phyloP scores from a whole-genome alignment of 805 yeast genomes.

The Starmera pachycereana region DNA sequence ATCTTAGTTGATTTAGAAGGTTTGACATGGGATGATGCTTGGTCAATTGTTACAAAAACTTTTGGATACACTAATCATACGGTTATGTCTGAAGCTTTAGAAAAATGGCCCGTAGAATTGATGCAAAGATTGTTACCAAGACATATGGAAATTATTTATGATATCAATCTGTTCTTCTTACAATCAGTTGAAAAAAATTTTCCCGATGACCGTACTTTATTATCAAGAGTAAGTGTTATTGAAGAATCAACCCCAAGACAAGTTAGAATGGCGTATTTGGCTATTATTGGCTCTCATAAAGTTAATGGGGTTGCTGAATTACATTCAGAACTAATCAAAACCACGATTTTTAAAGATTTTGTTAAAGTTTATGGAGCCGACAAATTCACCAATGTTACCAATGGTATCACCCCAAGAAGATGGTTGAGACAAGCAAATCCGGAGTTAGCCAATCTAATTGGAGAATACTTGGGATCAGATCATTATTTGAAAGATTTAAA shows the following conservation, averaged over 20 bases:
- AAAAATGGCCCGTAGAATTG: conserved; percentile 88
- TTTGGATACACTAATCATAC: conserved; percentile 94
- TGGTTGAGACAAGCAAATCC: conserved; percentile 96
- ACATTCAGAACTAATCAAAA: conserved; percentile 83
- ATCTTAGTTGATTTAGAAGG: conserved; percentile 77
- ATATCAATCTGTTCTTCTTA: conserved; percentile 71
- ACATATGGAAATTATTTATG: conserved; percentile 84
- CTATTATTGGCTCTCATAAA: conserved; percentile 84
- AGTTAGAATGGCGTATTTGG: conserved; percentile 86
- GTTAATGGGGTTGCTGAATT: conserved; percentile 95
- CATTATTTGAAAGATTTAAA: conserved; percentile 61
- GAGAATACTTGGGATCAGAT: conserved; percentile 59
- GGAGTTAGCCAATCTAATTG: conserved; percentile 59
- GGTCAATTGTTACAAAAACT: conserved; percentile 71
- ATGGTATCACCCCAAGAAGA: conserved; percentile 94
- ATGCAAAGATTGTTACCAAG: conserved; percentile 76
- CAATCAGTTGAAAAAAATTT: conserved; percentile 64
- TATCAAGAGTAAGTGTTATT: conserved; percentile 68
- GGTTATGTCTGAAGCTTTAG: conserved; percentile 89
- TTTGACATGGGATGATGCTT: conserved; percentile 73
- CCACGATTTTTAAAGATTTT: conserved; percentile 85
- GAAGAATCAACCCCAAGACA: conserved; percentile 77
- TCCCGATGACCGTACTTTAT: conserved; percentile 59
- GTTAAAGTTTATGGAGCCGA: conserved; percentile 73
- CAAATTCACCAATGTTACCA: conserved; percentile 85